phyloP scores from a whole-genome alignment of 2,329 filamentous ascomycete species.

The Fusarium compactum region DNA sequence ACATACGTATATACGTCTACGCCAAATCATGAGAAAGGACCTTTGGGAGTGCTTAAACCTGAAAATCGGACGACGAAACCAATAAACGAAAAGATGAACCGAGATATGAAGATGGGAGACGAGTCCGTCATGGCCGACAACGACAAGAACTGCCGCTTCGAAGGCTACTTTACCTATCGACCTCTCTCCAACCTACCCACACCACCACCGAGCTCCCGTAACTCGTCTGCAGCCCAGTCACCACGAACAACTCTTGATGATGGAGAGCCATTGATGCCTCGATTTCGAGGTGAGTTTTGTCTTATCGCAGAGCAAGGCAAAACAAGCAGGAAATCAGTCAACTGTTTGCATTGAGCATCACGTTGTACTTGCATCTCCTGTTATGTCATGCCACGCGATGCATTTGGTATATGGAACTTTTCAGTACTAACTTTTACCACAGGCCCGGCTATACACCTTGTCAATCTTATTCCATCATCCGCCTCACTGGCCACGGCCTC shows the following conservation, averaged over 20 bases:
- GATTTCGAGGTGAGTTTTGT: constrained; percentile 53
- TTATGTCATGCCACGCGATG: constrained; percentile 12
- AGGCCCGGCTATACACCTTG: constrained; percentile 75
- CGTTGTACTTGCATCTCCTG: constrained; percentile 17
- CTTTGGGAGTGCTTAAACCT: constrained; percentile 36
- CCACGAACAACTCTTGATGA: constrained; percentile 58
- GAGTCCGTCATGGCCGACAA: constrained; percentile 28
- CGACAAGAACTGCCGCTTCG: constrained; percentile 43
- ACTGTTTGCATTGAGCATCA: constrained; percentile 12
- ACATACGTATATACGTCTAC: constrained; percentile 22
- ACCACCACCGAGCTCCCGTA: constrained; percentile 68
- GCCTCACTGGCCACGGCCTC: constrained; percentile 71
- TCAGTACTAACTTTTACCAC: constrained; percentile 29
- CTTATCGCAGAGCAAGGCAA: background rate
- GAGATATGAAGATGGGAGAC: constrained; percentile 38
- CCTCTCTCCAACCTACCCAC: constrained; percentile 76
- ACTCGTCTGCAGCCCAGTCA: constrained; percentile 59
- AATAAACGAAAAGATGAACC: constrained; percentile 39
- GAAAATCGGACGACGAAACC: constrained; percentile 39
- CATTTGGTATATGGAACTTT: constrained; percentile 5
- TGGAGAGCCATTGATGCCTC: constrained; percentile 57
- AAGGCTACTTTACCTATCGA: constrained; percentile 73
- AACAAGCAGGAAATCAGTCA: constrained; percentile 2
- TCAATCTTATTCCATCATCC: constrained; percentile 73
- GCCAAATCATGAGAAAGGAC: constrained; percentile 44